Evolutionary conservation across 176 grass and related monocot species (phyloP).

Genomic region (Ampelocalamus luodianensis): DNA sequence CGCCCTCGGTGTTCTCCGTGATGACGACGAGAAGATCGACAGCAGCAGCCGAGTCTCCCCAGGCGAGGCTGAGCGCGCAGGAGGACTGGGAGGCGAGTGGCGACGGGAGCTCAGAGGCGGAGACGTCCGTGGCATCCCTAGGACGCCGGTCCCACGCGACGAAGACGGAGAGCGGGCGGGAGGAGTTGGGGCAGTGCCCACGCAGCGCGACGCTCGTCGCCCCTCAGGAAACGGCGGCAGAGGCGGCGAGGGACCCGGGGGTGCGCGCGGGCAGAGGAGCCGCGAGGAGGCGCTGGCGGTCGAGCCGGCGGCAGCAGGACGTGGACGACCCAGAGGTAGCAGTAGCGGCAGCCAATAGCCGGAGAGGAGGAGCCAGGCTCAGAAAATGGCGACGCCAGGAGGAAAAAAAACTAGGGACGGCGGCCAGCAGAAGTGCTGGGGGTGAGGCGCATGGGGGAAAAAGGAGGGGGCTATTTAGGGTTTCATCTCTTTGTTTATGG

Average conservation of each 20-base stretch:
- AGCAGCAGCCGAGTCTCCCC: too few relatives aligned
- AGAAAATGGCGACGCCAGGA: too few relatives aligned
- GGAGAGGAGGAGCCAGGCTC: too few relatives aligned
- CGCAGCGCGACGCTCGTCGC: background rate
- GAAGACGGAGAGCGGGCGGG: slow-evolving; percentile 70
- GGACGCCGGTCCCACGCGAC: slow-evolving; percentile 74
- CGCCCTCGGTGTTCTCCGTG: slow-evolving; percentile 96
- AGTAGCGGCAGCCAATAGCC: too few relatives aligned
- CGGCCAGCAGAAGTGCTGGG: too few relatives aligned
- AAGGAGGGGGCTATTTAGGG: too few relatives aligned
- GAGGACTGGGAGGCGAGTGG: background rate
- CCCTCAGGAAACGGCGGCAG: slow-evolving; percentile 35
- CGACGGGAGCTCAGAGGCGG: slow-evolving; percentile 35
- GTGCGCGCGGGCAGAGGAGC: slow-evolving; percentile 49
- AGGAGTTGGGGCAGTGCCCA: slow-evolving; percentile 58
- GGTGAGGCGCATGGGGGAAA: too few relatives aligned
- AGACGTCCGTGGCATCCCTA: slow-evolving; percentile 15
- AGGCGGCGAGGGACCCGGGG: slow-evolving; percentile 65
- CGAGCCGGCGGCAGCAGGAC: too few relatives aligned
- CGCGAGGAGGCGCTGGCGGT: background rate
- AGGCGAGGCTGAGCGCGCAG: too few relatives aligned
- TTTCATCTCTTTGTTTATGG: too few relatives aligned
- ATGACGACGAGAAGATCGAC: slow-evolving; percentile 63
- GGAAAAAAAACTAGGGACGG: too few relatives aligned
- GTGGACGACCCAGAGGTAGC: too few relatives aligned